Evolutionary conservation across 2,329 filamentous ascomycete genomes (phyloP).

Genomic region (Onygenales sp.): DNA sequence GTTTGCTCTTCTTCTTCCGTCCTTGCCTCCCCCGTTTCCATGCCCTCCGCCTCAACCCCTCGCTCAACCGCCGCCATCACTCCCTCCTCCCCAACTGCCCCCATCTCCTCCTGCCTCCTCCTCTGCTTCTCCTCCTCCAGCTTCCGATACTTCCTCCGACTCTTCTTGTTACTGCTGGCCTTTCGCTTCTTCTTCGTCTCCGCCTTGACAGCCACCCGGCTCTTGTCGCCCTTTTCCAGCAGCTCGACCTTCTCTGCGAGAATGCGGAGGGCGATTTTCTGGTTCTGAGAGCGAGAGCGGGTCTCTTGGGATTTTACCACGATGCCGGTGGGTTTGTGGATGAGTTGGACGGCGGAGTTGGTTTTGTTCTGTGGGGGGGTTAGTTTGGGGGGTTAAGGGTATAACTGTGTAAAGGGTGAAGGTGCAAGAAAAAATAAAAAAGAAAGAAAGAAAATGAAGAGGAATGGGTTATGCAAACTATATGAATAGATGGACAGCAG

Average conservation of each 20-base stretch:
- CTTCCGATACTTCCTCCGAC: conserved; percentile 33
- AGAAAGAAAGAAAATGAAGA: background rate
- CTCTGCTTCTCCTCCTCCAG: conserved; percentile 20
- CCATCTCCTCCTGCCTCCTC: conserved; percentile 10
- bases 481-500: background rate
- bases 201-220: conserved; percentile 71
- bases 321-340: conserved; percentile 79
- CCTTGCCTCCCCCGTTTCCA: background rate
- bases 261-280: conserved; percentile 69
- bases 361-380: conserved; percentile 67
- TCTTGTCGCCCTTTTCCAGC: conserved; percentile 61
- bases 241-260: conserved; percentile 72
- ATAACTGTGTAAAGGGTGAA: background rate
- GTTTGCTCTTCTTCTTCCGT: background rate
- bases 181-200: conserved; percentile 61
- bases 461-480: background rate
- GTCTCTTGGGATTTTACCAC: conserved; percentile 93
- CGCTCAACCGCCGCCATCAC: conserved; percentile 6
- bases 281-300: conserved; percentile 75
- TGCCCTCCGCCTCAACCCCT: conserved; percentile 8
- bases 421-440: background rate
- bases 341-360: conserved; percentile 85
- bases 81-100: conserved; percentile 9
- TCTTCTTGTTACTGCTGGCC: conserved; percentile 36
- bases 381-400: background rate